A percentile compares a stretch with the other conserved stretches of the same genome.
These are phyloP conservation scores for Amaranthus palmeri DNA, from an alignment of 148 eudicot species.

Conservation along the genomic window DNA sequence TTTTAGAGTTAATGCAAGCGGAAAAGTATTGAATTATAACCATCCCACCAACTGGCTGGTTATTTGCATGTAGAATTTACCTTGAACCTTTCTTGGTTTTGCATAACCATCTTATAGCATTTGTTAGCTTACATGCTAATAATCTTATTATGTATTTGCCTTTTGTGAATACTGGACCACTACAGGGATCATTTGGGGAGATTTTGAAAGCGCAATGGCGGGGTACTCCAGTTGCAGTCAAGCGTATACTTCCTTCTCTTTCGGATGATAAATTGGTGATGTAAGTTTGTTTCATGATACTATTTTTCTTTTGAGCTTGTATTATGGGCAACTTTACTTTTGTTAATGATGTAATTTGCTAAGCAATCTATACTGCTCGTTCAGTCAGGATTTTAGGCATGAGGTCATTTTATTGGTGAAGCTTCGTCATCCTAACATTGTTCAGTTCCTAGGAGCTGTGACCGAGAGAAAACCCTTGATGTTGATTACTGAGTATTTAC, in stretches of 20 bases:
- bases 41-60: neutral
- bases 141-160: neutral
- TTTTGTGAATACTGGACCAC: slow-evolving; percentile 25
- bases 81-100: neutral
- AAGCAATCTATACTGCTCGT: slow-evolving; percentile 16
- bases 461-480: slow-evolving; percentile 94
- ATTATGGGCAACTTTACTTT: neutral
- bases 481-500: slow-evolving; percentile 86
- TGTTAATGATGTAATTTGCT: neutral
- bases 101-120: slow-evolving; percentile 1
- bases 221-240: slow-evolving; percentile 98
- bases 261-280: slow-evolving; percentile 94
- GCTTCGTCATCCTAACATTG: slow-evolving; percentile 98
- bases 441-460: slow-evolving; percentile 98
- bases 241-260: slow-evolving; percentile 96
- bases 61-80: neutral
- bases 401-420: slow-evolving; percentile 95
- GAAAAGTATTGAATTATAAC: neutral
- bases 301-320: slow-evolving; percentile 1
- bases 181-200: slow-evolving; percentile 97
- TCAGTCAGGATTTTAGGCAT: slow-evolving; percentile 98
- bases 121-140: neutral
- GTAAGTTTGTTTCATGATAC: slow-evolving; percentile 42
- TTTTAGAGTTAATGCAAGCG: neutral
- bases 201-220: slow-evolving; percentile 94